phyloP scores from a whole-genome alignment of 768 basidiomycete genomes.

The Asterophora parasitica region DNA sequence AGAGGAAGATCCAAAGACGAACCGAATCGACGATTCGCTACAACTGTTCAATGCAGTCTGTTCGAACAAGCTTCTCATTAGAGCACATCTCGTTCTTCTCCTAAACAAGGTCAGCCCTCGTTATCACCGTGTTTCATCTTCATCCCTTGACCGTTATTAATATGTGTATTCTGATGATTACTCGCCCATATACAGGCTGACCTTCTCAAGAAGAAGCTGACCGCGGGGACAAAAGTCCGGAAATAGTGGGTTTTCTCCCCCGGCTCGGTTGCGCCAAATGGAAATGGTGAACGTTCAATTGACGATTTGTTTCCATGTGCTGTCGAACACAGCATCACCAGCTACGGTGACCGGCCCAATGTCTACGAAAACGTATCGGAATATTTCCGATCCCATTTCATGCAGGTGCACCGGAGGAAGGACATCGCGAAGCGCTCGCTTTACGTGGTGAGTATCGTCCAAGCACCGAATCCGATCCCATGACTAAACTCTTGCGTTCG shows the following conservation, averaged over 20 bases:
- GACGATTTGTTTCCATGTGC: too few relatives aligned
- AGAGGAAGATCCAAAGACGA: slow-evolving; percentile 75
- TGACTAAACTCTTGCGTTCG: background rate
- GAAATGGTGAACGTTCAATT: too few relatives aligned
- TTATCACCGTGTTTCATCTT: slow-evolving; percentile 1
- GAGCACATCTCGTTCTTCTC: slow-evolving; percentile 69
- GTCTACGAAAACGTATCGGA: slow-evolving; percentile 64
- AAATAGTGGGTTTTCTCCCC: slow-evolving; percentile 58
- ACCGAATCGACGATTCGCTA: slow-evolving; percentile 78
- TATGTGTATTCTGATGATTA: background rate
- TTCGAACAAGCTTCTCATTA: slow-evolving; percentile 66
- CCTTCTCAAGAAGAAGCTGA: slow-evolving; percentile 66
- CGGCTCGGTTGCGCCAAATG: too few relatives aligned
- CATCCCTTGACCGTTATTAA: background rate
- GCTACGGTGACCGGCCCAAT: slow-evolving; percentile 70
- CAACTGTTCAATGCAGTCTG: slow-evolving; percentile 75
- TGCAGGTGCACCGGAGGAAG: slow-evolving; percentile 66
- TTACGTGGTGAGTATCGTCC: slow-evolving; percentile 49
- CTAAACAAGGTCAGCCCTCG: slow-evolving; percentile 63
- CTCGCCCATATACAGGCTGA: slow-evolving; percentile 46
- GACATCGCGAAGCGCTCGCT: slow-evolving; percentile 55
- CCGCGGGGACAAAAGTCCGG: slow-evolving; percentile 60
- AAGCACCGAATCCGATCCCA: background rate
- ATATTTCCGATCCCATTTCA: slow-evolving; percentile 84
- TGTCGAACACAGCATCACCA: slow-evolving; percentile 54